Percentiles rank a stretch among this genome's conserved stretches.
phyloP scores from a whole-genome alignment of 2,329 filamentous ascomycete genomes.

The Tolypocladium tundrense region DNA sequence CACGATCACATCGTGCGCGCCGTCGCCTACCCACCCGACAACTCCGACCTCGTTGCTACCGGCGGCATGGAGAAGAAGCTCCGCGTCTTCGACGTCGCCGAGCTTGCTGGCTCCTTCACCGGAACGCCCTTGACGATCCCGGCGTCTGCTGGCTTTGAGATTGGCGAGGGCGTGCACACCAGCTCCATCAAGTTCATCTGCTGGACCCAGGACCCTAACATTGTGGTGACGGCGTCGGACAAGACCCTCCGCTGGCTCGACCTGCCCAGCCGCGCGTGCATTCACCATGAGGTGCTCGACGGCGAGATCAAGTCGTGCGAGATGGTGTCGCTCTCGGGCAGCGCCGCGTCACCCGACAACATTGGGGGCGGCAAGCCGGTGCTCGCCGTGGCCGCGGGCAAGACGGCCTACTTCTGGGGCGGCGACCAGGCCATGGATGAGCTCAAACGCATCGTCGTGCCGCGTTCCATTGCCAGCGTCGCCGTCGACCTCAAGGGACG shows the following conservation, averaged over 20 bases:
- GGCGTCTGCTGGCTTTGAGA: slow-evolving; percentile 66
- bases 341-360: slow-evolving; percentile 48
- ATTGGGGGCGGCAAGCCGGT: slow-evolving; percentile 61
- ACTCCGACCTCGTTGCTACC: slow-evolving; percentile 77
- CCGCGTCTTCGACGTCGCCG: slow-evolving; percentile 79
- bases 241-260: slow-evolving; percentile 95
- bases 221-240: slow-evolving; percentile 84
- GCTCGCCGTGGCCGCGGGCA: slow-evolving; percentile 86
- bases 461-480: slow-evolving; percentile 83
- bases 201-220: slow-evolving; percentile 82
- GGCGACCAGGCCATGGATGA: slow-evolving; percentile 57
- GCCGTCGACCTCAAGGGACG: slow-evolving; percentile 72
- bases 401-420: slow-evolving; percentile 86
- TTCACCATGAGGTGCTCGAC: slow-evolving; percentile 70
- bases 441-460: slow-evolving; percentile 70
- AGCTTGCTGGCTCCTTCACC: slow-evolving; percentile 33
- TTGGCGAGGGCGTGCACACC: slow-evolving; percentile 73
- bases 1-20: slow-evolving; percentile 94
- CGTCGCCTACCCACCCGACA: slow-evolving; percentile 77
- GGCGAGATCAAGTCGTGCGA: slow-evolving; percentile 88
- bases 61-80: slow-evolving; percentile 96
- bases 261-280: slow-evolving; percentile 61
- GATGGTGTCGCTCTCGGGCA: slow-evolving; percentile 58
- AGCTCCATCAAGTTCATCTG: slow-evolving; percentile 93
- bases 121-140: slow-evolving; percentile 37